Evolutionary conservation across 306 rosid species (phyloP), one percentile per base, ranked within the genome.

Genomic region (Fragaria nilgerrensis): DNA sequence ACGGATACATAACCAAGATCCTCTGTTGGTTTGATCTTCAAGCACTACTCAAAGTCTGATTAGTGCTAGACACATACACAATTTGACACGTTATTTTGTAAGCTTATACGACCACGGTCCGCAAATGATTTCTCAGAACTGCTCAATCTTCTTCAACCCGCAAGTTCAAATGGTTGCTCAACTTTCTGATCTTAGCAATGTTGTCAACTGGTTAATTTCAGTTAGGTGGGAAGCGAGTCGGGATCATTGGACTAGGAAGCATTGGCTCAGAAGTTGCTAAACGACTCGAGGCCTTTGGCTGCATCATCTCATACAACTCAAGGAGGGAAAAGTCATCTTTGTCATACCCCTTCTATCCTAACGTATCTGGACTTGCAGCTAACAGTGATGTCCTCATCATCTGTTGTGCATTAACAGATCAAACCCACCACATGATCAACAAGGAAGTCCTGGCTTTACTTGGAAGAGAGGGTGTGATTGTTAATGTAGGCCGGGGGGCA

Each of bases 191-290:
- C 9, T n/a, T 13, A 36, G 67, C 5, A n/a, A n/a, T 16, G 12
- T 32, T 47, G 47, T 34, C 16, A 50, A 29, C 43, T 67, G 49
- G 4, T 3, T n/a, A 15, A 81, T 79, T 69, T 77, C 78, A 88
- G 91, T 2, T 86, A 45, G 67, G 81, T 32, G 82, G 86, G 65
- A 86, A 85, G 82, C 82, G 74, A 75, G 83, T 86, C 8, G 87
- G 88, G 29, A 82, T 90, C 1, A 79, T 88, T 68, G 96, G 90
- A 4, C 44, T 90, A 50, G 92, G 89, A 74, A 86, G 65, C 66
- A 84, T 90, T 44, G 94, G 92, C 76, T 44, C 39, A n/a, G 82
- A 81, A 84, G 88, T 90, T 2, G 94, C 89, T 7, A 82, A 84
- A n/a, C 75, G 92, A 76, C 85, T 88, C 10, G 83, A 83, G 58